Evolutionary conservation across 495 filamentous ascomycete species (phyloP), one percentile per base, ranked within the genome.

Genomic region (Xylaria castorea): DNA sequence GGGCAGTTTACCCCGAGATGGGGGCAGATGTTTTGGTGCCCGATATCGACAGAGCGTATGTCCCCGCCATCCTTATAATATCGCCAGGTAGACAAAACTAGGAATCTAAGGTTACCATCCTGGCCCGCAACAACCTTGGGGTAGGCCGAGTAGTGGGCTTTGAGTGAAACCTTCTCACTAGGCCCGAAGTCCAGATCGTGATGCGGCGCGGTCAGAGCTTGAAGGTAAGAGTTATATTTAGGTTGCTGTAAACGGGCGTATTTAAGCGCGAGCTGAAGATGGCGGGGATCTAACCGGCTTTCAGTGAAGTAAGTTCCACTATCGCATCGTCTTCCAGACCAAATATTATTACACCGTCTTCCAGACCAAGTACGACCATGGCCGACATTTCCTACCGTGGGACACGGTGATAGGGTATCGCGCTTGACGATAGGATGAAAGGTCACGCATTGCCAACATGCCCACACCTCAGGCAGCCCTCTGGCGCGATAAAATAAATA

Each of bases 221-320:
- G 38, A 4, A 70, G 27, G 16, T 62, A 70, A 1, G 53, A 32
- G 42, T 70, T 30, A 22, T 55, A 57, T 30, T 55, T 14, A 16
- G 7, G n/a, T 11, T 38, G 5, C n/a, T 61, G 53, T 61, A 70
- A 25, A 2, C 53, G 67, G 40, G 38, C 25, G 18, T 48, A 48
- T 61, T 70, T 70, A 0, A 70, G 40, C 1, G 55, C 38, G 8
- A 70, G 67, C 55, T 70, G 40, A 48, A 70, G 5, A 62, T 70
- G 67, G 18, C 27, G 42, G 9, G 50, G 42, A 12, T 36, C 55
- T 2, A 70, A 5, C 3, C 55, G 25, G 36, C 34, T 60, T 12
- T 36, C 25, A 36, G 1, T 5, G 20, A 34, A 6, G 3, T 5
- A 7, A 60, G 20, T 22, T n/a, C 34, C 1, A 6, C 0, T 53